Evolutionary conservation across 768 basidiomycete species (phyloP), one percentile per base, ranked within the genome.

Genomic region (Termitomyces sp.): DNA sequence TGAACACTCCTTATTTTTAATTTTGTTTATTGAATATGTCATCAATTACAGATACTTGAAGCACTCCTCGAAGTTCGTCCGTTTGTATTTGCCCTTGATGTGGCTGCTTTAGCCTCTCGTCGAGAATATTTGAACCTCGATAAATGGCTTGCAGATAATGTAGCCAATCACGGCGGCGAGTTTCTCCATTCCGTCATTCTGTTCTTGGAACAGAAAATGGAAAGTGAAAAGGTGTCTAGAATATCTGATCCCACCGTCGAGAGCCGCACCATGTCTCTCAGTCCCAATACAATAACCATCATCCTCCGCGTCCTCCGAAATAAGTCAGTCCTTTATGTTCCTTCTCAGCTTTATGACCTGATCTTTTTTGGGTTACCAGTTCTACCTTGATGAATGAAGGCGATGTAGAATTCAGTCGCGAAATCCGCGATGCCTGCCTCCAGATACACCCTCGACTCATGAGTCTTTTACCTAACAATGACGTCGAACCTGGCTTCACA

Each of bases 391-490:
- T 97, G 79, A 79, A 83, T 18, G 82, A 88, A 52, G 85, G 82
- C 55, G 94, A 97, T 66, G 82, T 93, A 53, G 87, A 89, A 62
- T 88, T 88, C 61, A 94, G 93, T 71, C 82, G 92, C 61, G 91
- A 96, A 81, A 86, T 98, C 62, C 88, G 96, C 56, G 96, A 94
- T 65, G 82, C 87, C 30, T 96, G 95, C 69, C 78, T 98, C 32
- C 95, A 98, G 69, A 87, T 98, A 48, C 92, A 98, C 66, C 97
- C 97, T 45, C 89, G 95, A 54, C 84, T 99, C 49, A 95, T 99
- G 91, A 95, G 87, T 70, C 83, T 99, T 22, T 83, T 83, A 20
- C 95, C 97, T 20, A 86, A 86, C 42, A 82, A 87, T 22, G 95
- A 98, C 60, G 80, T 82, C 24, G 96, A 98, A 69, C 94, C 95